Base-by-base conservation (phyloP, 2,329 filamentous ascomycete genomes). In the Pseudogymnoascus sp. region DNA sequence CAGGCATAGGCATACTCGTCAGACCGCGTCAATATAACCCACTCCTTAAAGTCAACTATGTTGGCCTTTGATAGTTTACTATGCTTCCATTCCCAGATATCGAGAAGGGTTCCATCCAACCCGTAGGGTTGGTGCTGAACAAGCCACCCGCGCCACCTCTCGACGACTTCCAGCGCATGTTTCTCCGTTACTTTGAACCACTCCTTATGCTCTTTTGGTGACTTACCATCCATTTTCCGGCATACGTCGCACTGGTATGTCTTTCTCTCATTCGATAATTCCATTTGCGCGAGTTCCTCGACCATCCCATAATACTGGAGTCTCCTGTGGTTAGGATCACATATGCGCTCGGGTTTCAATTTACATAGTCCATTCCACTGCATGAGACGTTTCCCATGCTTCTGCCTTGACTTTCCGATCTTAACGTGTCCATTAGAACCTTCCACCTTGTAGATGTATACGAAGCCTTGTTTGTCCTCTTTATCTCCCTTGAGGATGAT, bases 91-190 rank as follows among this genome's bases (percentile, higher is more conserved):
- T 2, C 3, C 43, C 43, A 49, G 23, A 49, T 49, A 1, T 21
- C 14, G 2, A 14, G 21, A 28, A 49, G 43, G 2, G 23, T 1
- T 5, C 43, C 43, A n/a, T 49, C 43, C 43, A 2, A 3, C 11
- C 21, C 43, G 25, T 49, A 49, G 3, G 43, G 43, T 5, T 49
- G 43, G 3, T 49, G 21, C 3, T 3, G 25, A 34, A 65, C 38
- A 28, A 64, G 28, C 63, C 64, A 66, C 9, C 56, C 31, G n/a
- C 63, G 60, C 60, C 64, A 66, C 37, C 36, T 63, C 28, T 64
- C 25, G 9, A 64, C 34, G 14, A 64, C 61, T 46, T 63, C 56
- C 23, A 63, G 14, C 14, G 64, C 64, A 16, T 40, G 7, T 37
- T 18, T 5, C 21, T 61, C 46, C 3, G 38, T 23, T 31, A 63